These are phyloP conservation scores for Stellera chamaejasme DNA, from an alignment of 345 rosid genomes.

Conservation along the genomic window DNA sequence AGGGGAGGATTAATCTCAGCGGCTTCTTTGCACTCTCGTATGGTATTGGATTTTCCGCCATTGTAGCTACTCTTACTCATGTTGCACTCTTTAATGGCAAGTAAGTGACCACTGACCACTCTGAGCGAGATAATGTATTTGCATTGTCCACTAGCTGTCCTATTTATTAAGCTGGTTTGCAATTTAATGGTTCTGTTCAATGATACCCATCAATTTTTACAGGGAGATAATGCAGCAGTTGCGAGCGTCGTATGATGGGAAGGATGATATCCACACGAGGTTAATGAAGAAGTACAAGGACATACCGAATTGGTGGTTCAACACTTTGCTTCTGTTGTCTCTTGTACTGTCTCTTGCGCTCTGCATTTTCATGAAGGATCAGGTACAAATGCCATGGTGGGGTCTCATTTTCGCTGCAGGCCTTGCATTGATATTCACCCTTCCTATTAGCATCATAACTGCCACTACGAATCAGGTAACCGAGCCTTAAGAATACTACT, in stretches of 20 bases:
- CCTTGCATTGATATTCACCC: slow-evolving; percentile 43
- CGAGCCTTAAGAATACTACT: neutral
- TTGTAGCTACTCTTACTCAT: slow-evolving; percentile 40
- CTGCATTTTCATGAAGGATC: slow-evolving; percentile 39
- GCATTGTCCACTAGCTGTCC: too few relatives aligned
- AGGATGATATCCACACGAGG: slow-evolving; percentile 51
- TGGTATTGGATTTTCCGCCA: slow-evolving; percentile 57
- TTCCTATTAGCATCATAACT: slow-evolving; percentile 46
- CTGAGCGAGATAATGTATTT: too few relatives aligned
- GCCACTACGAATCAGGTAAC: slow-evolving; percentile 52
- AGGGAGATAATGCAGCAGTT: slow-evolving; percentile 42
- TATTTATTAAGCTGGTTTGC: too few relatives aligned
- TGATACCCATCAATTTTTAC: neutral
- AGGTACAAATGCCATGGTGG: slow-evolving; percentile 74
- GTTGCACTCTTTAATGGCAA: slow-evolving; percentile 56
- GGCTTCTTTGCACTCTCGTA: slow-evolving; percentile 40
- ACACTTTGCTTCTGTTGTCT: slow-evolving; percentile 23
- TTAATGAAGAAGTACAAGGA: slow-evolving; percentile 49
- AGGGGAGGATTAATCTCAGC: slow-evolving; percentile 42
- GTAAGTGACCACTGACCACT: slow-evolving; percentile 24
- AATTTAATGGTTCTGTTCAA: too few relatives aligned
- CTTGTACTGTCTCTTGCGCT: slow-evolving; percentile 33
- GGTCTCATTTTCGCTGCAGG: slow-evolving; percentile 46
- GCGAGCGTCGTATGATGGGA: slow-evolving; percentile 35
- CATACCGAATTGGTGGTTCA: slow-evolving; percentile 61